Conservation (phyloP, 768 basidiomycete genomes). For the Agaricus sinodeliciosus region DNA sequence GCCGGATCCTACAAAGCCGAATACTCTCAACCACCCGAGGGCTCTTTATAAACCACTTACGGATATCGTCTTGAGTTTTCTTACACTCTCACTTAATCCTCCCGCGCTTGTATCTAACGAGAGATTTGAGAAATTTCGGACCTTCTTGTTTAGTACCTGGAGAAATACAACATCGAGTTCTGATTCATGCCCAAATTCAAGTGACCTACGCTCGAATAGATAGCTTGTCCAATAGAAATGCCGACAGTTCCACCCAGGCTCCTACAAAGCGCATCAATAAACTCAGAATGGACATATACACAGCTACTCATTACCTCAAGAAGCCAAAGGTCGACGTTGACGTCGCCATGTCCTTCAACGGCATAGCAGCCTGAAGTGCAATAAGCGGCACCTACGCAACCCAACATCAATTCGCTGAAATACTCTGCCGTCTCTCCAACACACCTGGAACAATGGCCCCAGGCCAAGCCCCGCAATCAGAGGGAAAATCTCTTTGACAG, state of each 20-base stretch:
- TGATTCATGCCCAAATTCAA: constrained; percentile 1
- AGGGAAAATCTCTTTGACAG: constrained; percentile 55
- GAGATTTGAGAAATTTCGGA: constrained; percentile 27
- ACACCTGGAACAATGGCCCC: constrained; percentile 58
- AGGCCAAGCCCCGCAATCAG: constrained; percentile 60
- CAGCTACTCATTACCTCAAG: constrained; percentile 40
- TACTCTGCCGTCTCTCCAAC: constrained; percentile 1
- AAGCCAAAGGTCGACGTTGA: constrained; percentile 67
- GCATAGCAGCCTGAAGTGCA: constrained; percentile 82
- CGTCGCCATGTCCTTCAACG: constrained; percentile 81
- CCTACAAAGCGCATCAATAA: constrained; percentile 24
- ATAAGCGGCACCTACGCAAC: constrained; percentile 52
- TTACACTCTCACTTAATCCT: constrained; percentile 39
- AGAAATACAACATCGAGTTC: background rate
- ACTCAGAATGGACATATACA: background rate
- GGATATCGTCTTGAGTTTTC: constrained; percentile 35
- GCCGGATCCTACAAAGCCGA: constrained; percentile 36
- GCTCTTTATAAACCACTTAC: constrained; percentile 22
- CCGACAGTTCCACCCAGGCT: constrained; percentile 74
- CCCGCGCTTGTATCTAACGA: constrained; percentile 31
- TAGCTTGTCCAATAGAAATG: constrained; percentile 65
- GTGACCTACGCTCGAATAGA: constrained; percentile 50
- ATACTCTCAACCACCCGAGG: background rate
- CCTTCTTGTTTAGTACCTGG: constrained; percentile 31
- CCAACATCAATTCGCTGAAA: background rate